Evolutionary conservation across 2,329 filamentous ascomycete genomes (phyloP).

Genomic region (Phialophora expanda): DNA sequence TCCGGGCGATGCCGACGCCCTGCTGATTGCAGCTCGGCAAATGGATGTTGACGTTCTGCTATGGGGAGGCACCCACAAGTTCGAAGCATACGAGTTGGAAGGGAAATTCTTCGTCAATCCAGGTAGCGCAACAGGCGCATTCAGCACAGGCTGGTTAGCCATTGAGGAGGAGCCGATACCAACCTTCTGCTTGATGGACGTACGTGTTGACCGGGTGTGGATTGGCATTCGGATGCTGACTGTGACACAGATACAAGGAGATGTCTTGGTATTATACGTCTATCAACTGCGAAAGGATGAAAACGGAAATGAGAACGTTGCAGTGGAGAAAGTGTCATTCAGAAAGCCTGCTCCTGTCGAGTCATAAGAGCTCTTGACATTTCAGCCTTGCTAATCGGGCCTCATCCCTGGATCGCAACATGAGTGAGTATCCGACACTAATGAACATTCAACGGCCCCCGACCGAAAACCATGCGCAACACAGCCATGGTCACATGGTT

Average conservation of each 20-base stretch:
- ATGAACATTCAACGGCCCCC: background rate
- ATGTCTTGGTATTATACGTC: conserved; percentile 93
- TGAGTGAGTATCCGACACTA: background rate
- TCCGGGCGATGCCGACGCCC: conserved; percentile 68
- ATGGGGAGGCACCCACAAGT: conserved; percentile 72
- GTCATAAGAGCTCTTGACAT: conserved; percentile 9
- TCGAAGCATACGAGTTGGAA: conserved; percentile 74
- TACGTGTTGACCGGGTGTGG: conserved; percentile 57
- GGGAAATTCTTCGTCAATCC: conserved; percentile 75
- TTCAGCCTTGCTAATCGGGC: background rate
- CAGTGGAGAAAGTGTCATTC: conserved; percentile 85
- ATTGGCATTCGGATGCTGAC: conserved; percentile 7
- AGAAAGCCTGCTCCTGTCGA: conserved; percentile 70
- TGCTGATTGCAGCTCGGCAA: conserved; percentile 70
- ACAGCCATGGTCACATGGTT: background rate
- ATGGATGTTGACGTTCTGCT: conserved; percentile 74
- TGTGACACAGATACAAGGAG: conserved; percentile 78
- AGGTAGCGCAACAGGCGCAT: conserved; percentile 69
- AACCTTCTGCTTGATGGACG: conserved; percentile 97
- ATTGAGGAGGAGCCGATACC: conserved; percentile 73
- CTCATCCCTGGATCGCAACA: background rate
- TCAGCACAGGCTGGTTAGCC: conserved; percentile 64
- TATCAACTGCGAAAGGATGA: conserved; percentile 82
- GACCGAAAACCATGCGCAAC: background rate
- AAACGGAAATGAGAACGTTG: conserved; percentile 77